A percentile compares a stretch with the other conserved stretches of the same genome.
Evolutionary conservation across 495 filamentous ascomycete genomes (phyloP).

Genomic region (Hyaloscypha bicolor): DNA sequence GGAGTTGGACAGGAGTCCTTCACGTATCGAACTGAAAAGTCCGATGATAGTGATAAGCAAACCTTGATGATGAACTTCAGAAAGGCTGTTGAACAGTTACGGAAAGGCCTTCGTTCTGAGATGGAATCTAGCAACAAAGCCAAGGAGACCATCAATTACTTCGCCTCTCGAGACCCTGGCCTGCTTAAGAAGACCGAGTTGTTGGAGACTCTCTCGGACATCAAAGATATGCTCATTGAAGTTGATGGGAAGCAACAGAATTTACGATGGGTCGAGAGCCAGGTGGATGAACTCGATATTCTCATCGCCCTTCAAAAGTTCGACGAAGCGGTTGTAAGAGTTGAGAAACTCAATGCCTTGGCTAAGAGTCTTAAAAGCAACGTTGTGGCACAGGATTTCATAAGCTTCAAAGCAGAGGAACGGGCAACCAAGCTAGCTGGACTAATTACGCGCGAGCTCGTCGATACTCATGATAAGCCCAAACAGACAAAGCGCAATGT

Average conservation of each 20-base stretch:
- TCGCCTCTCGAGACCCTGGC: constrained; percentile 70
- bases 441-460: constrained; percentile 71
- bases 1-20: constrained; percentile 86
- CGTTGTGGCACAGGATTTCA: constrained; percentile 80
- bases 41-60: constrained; percentile 71
- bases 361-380: constrained; percentile 82
- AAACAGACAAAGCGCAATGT: constrained; percentile 73
- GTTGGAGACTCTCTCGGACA: constrained; percentile 67
- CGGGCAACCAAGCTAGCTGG: constrained; percentile 77
- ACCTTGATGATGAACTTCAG: constrained; percentile 83
- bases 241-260: constrained; percentile 96
- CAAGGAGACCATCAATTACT: constrained; percentile 80
- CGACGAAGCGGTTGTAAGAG: constrained; percentile 75
- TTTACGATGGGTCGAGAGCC: constrained; percentile 89
- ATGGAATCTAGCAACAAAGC: constrained; percentile 77
- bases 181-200: constrained; percentile 72
- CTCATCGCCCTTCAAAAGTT: constrained; percentile 91
- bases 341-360: constrained; percentile 81
- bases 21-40: constrained; percentile 84
- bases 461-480: constrained; percentile 70
- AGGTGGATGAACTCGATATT: constrained; percentile 96
- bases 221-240: constrained; percentile 83
- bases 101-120: constrained; percentile 78
- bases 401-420: constrained; percentile 86
- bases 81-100: constrained; percentile 88